Evolutionary conservation across 768 basidiomycete genomes (phyloP).

Genomic region (Suillus paluster): DNA sequence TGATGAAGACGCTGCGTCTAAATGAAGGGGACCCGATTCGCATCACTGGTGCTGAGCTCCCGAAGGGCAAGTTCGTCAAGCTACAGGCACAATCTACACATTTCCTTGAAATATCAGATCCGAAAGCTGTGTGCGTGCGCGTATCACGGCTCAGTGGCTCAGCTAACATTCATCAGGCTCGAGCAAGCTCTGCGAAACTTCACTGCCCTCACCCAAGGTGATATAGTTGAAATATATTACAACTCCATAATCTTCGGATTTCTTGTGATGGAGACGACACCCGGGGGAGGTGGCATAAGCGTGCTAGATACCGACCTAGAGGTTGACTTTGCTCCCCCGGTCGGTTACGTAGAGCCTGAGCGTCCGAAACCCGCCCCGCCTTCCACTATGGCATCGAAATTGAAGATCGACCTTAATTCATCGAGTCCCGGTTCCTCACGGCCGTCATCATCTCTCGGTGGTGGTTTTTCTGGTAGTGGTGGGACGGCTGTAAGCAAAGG

Average conservation of each 20-base stretch:
- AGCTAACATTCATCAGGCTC: conserved; percentile 54
- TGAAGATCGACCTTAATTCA: conserved; percentile 91
- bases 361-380: conserved; percentile 80
- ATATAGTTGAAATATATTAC: conserved; percentile 98
- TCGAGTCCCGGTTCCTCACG: conserved; percentile 86
- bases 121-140: conserved; percentile 88
- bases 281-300: conserved; percentile 86
- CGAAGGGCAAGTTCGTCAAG: conserved; percentile 95
- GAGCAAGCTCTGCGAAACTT: conserved; percentile 96
- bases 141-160: background rate
- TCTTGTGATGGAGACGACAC: conserved; percentile 91
- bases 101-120: conserved; percentile 97
- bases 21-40: conserved; percentile 96
- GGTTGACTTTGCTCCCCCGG: conserved; percentile 94
- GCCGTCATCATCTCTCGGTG: conserved; percentile 74
- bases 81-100: conserved; percentile 94
- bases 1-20: conserved; percentile 96
- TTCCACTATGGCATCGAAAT: conserved; percentile 93
- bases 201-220: conserved; percentile 88
- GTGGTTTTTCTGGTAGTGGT: conserved; percentile 60
- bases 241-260: conserved; percentile 95
- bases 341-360: conserved; percentile 94
- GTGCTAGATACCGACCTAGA: conserved; percentile 96
- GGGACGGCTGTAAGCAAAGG: conserved; percentile 67
- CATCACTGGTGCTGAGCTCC: conserved; percentile 84